Conservation (phyloP, 345 rosid species). For the Melaleuca quinquenervia region DNA sequence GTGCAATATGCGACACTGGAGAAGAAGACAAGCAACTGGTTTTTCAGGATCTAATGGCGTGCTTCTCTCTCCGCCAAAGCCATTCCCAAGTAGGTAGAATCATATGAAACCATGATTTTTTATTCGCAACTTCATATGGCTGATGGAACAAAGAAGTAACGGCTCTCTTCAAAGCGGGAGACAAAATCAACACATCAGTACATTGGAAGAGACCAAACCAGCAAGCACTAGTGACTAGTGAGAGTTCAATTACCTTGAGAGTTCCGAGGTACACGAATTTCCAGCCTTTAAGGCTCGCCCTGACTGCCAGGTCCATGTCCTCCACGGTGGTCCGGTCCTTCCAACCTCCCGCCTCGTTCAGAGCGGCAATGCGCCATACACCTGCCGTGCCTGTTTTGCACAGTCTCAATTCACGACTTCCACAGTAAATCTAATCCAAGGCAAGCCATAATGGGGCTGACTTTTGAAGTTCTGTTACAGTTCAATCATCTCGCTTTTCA, state of each 20-base stretch:
- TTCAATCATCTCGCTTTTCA: neutral
- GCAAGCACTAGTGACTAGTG: neutral
- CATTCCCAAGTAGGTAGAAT: neutral
- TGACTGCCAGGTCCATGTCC: slow-evolving; percentile 96
- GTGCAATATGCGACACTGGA: neutral
- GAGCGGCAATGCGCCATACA: slow-evolving; percentile 81
- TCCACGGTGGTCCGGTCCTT: slow-evolving; percentile 98
- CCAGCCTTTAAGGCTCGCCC: slow-evolving; percentile 99
- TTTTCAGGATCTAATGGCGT: neutral
- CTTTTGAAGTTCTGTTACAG: neutral
- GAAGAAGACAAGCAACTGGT: neutral
- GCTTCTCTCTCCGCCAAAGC: neutral
- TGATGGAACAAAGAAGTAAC: neutral
- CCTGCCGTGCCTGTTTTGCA: slow-evolving; percentile 75
- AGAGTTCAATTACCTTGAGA: slow-evolving; percentile 35
- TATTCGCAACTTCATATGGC: neutral
- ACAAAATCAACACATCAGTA: neutral
- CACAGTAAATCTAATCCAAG: neutral
- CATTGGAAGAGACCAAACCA: neutral
- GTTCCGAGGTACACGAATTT: slow-evolving; percentile 68
- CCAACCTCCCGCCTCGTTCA: slow-evolving; percentile 98
- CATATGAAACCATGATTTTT: neutral
- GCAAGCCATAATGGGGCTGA: neutral
- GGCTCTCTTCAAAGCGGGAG: neutral
- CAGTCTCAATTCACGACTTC: neutral